These are phyloP conservation scores for Xylaria sp. DNA, from an alignment of 2,329 filamentous ascomycete genomes.

Conservation along the genomic window DNA sequence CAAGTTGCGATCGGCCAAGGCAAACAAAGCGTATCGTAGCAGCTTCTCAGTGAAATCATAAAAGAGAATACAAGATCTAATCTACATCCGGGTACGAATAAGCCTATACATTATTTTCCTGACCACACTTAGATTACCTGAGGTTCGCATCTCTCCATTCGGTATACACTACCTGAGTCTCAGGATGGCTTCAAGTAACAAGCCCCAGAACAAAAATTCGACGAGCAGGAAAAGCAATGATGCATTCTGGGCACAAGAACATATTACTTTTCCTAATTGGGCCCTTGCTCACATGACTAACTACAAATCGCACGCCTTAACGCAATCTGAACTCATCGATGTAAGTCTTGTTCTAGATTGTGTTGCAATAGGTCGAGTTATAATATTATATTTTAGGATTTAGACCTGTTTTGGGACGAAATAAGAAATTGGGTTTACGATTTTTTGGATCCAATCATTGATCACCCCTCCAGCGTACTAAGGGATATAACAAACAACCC, in stretches of 20 bases:
- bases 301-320: neutral
- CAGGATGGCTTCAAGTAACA: neutral
- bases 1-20: neutral
- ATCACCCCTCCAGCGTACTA: neutral
- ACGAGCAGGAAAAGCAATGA: neutral
- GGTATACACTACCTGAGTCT: too few relatives aligned
- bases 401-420: neutral
- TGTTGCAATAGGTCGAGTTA: neutral
- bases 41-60: neutral
- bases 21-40: neutral
- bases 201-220: neutral
- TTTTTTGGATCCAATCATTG: neutral
- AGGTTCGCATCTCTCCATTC: neutral
- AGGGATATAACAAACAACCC: neutral
- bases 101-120: too few relatives aligned
- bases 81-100: neutral
- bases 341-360: neutral
- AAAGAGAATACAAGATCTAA: neutral
- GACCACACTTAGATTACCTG: neutral
- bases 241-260: neutral
- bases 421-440: neutral
- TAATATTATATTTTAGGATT: neutral
- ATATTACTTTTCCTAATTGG: neutral
- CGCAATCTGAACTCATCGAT: neutral
- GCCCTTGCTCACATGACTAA: neutral